Evolutionary conservation across 208 protist genomes (phyloP).

Genomic region (Trypanosoma boissoni): DNA sequence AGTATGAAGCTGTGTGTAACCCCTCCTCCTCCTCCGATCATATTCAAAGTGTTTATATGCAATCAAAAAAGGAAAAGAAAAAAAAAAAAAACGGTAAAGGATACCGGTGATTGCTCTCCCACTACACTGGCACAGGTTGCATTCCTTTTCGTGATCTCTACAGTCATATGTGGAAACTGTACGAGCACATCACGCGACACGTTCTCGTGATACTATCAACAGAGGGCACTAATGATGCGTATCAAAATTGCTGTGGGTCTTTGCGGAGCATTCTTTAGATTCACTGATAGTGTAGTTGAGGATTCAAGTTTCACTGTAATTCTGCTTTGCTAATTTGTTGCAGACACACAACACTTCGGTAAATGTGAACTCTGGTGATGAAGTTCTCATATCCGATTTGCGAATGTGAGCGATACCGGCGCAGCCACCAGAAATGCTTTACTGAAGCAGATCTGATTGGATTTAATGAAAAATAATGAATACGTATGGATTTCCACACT

Average conservation of each 20-base stretch:
- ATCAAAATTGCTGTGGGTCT: conserved; percentile 82
- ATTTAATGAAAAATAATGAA: conserved; percentile 97
- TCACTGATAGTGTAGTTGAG: conserved; percentile 70
- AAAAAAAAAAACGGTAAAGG: conserved; percentile 80
- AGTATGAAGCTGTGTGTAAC: too few species aligned
- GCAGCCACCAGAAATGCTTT: conserved; percentile 92
- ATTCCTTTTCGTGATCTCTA: conserved; percentile 53
- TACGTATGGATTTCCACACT: conserved; percentile 99
- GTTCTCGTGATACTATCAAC: conserved; percentile 86
- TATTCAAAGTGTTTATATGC: too few species aligned
- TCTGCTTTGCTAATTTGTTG: conserved; percentile 65
- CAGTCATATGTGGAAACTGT: conserved; percentile 84
- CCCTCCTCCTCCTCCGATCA: too few species aligned
- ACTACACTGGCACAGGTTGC: conserved; percentile 89
- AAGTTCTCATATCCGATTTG: conserved; percentile 79
- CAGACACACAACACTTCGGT: conserved; percentile 79
- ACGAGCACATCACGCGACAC: conserved; percentile 88
- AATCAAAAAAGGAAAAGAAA: too few species aligned
- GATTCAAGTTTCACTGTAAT: conserved; percentile 84
- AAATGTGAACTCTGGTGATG: conserved; percentile 55
- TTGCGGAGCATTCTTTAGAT: conserved; percentile 71
- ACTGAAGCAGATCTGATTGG: conserved; percentile 97
- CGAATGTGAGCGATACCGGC: conserved; percentile 84
- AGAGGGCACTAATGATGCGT: conserved; percentile 64
- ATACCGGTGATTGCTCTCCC: conserved; percentile 90